Base-by-base conservation (phyloP, 345 rosid genomes). In the Odontarrhena argentea region DNA sequence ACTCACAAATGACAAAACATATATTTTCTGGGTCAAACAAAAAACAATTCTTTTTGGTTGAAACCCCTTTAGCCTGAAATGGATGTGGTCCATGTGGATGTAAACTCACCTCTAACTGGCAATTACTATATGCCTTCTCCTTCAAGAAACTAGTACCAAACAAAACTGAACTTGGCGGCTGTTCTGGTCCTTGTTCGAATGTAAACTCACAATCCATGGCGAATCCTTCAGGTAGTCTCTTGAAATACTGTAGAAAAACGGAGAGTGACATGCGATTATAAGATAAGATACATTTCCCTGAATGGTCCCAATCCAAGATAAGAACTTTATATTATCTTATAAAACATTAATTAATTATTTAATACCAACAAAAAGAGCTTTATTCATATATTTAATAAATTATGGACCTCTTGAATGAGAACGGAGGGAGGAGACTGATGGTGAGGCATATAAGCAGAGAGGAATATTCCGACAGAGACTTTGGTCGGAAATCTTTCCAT, bases 401-500 rank as follows among this genome's bases (percentile, higher is more conserved):
- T 13, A 5, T 55, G 32, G 1, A 87, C 91, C 85, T 82, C 78
- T 67, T 78, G 57, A 11, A 7, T 3, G 22, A 72, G 5, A 60
- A 71, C 30, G 3, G 47, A 2, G 0, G 37, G 68, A 40, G 71
- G 68, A 10, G 78, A 76, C 1, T 81, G 69, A 45, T 78, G 72
- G 56, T 61, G 70, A 0, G 94, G 94, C 86, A 87, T 83, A 11
- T 56, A 63, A 15, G 85, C 94, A 3, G 82, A 15, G 55, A 80
- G 71, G 56, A 77, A 87, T 52, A 84, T 75, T 1, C 83, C 84
- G 12, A 71, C 80, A 6, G 55, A 73, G 12, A 85, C 57, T 72
- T 82, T 83, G 48, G 75, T 48, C 7, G 88, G 84, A 58, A 80
- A 85, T 0, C 12, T 76, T 59, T 83, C 91, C 91, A 85, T 83